A percentile compares a stretch with the other conserved stretches of the same genome.
Evolutionary conservation across 2,329 filamentous ascomycete genomes (phyloP).

Genomic region (Rhytidhysteron rufulum): DNA sequence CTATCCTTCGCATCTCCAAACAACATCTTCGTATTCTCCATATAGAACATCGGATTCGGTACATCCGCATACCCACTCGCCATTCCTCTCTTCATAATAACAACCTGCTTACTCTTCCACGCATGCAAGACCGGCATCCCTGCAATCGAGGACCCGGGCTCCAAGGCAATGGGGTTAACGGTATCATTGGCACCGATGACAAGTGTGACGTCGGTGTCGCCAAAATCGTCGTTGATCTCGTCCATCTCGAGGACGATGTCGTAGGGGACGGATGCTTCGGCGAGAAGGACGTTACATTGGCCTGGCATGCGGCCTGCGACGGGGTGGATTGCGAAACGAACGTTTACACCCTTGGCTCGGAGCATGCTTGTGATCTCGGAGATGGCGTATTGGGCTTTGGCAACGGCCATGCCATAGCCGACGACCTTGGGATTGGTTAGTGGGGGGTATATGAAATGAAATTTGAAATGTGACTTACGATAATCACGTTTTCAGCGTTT

Average conservation of each 20-base stretch:
- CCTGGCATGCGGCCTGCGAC: conserved; percentile 91
- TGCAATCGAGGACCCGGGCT: conserved; percentile 78
- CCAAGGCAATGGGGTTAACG: conserved; percentile 83
- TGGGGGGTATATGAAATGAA: neutral
- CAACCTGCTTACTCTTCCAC: conserved; percentile 90
- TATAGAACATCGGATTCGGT: conserved; percentile 90
- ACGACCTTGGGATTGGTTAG: conserved; percentile 50
- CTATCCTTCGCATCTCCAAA: conserved; percentile 85
- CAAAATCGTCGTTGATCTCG: conserved; percentile 91
- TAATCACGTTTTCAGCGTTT: conserved; percentile 79
- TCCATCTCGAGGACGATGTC: conserved; percentile 77
- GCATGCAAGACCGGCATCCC: conserved; percentile 91
- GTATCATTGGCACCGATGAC: conserved; percentile 93
- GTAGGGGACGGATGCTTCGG: conserved; percentile 83
- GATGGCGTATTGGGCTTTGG: conserved; percentile 88
- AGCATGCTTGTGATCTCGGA: conserved; percentile 74
- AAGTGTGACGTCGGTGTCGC: conserved; percentile 78
- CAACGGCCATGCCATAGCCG: conserved; percentile 91
- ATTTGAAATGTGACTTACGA: conserved; percentile 43
- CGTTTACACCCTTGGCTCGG: conserved; percentile 71
- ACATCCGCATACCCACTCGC: conserved; percentile 88
- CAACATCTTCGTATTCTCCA: conserved; percentile 84
- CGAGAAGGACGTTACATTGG: conserved; percentile 86
- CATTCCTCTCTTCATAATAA: conserved; percentile 92
- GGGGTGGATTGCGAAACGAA: conserved; percentile 86